Evolutionary conservation across 768 basidiomycete genomes (phyloP), one percentile per base, ranked within the genome.

Genomic region (Russula dissimulans): DNA sequence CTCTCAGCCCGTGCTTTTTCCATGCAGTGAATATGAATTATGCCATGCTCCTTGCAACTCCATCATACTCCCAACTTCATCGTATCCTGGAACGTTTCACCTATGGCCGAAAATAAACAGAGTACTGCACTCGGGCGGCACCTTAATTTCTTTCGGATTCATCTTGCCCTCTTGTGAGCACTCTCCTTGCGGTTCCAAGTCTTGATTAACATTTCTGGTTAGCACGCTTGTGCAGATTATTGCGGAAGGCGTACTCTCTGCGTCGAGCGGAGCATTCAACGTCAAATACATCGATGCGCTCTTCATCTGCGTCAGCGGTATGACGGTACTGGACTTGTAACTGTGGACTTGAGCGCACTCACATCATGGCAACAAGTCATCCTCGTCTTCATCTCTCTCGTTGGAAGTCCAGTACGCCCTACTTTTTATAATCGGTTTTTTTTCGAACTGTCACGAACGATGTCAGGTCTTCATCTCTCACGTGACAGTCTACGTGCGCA

Each of bases 231-330:
- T 72, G 1, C 80, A 80, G 3, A 66, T 81, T 32, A 59, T 81
- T 56, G 67, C 69, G 5, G 70, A 76, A 15, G 73, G 69, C 39
- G 74, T 83, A 60, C 74, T 82, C 55, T 79, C 74, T 65, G 78
- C 72, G 1, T 71, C 69, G 50, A 79, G 77, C 52, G 78, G 73
- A 3, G 46, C 64, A 39, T 73, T 72, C 59, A 60, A 67, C 5
- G 67, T 77, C 34, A 50, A 56, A 10, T 78, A 71, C 59, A 66
- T 74, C 57, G 77, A 79, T 51, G 65, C 70, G 2, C 65, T 78
- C n/a, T 78, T 74, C 66, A 64, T 74, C 47, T 73, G 69, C 53
- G 66, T 73, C 32, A 73, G 71, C 46, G 71, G 71, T 31, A 72
- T 74, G 42, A 77, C 74, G 3, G 72, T 2, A 71, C 71, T 15